A percentile compares a stretch with the other conserved stretches of the same genome.
Evolutionary conservation across 1,284 basidiomycete species (phyloP).

Genomic region (Volvariella volvacea): DNA sequence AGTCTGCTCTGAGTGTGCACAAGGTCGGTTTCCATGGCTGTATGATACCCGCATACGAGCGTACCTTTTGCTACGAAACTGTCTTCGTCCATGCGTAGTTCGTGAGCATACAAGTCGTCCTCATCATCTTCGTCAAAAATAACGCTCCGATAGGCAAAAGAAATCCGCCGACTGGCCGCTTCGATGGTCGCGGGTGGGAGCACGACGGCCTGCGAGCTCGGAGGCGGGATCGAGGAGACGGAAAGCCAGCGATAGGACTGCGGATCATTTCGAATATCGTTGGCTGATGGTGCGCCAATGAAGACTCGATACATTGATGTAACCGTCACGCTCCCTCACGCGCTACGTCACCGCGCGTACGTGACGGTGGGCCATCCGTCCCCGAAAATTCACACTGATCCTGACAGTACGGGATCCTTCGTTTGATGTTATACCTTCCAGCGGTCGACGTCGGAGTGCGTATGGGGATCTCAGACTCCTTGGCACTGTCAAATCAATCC

Average conservation of each 20-base stretch:
- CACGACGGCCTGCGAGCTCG: constrained; percentile 7
- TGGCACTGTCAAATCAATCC: too few relatives aligned
- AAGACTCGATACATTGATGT: constrained; percentile 32
- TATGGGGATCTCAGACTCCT: too few relatives aligned
- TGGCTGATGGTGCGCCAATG: constrained; percentile 37
- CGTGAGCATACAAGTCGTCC: constrained; percentile 17
- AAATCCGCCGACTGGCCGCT: constrained; percentile 56
- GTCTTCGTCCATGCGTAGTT: constrained; percentile 7
- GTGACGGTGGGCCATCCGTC: too few relatives aligned
- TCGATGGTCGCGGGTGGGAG: constrained; percentile 48
- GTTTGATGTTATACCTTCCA: too few relatives aligned
- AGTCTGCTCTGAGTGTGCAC: constrained; percentile 27
- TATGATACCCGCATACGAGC: too few relatives aligned
- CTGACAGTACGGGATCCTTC: too few relatives aligned
- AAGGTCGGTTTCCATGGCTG: too few relatives aligned
- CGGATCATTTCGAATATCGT: constrained; percentile 20
- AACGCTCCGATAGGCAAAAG: constrained; percentile 56
- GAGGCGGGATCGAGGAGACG: constrained; percentile 18
- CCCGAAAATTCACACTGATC: too few relatives aligned
- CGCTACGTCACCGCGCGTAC: too few relatives aligned
- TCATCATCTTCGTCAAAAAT: constrained; percentile 46
- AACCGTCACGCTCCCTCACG: neutral
- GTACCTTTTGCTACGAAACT: too few relatives aligned
- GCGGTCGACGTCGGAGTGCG: too few relatives aligned
- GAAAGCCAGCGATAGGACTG: constrained; percentile 34